Evolutionary conservation across 2,329 filamentous ascomycete species (phyloP), one percentile per base, ranked within the genome.

Genomic region (Trichoderma breve): DNA sequence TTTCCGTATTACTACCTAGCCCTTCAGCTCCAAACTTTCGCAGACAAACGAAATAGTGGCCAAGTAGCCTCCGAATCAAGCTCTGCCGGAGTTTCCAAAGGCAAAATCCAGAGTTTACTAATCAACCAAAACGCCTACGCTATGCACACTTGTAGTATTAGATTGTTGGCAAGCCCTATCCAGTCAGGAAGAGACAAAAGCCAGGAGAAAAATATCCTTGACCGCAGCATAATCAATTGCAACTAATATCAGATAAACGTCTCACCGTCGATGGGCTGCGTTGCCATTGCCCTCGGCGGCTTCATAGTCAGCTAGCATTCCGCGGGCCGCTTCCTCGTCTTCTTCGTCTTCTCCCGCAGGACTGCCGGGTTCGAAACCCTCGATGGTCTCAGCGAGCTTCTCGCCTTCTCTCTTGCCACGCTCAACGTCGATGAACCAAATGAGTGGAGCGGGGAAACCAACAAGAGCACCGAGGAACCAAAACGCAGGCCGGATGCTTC

Each of bases 381-480:
- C 87, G 64, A 91, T 88, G 8, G 86, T 79, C 72, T 87, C 85
- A 0, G 91, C 90, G 71, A 95, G 83, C 75, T 84, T 88, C 75
- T 87, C 85, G 1, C 91, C 92, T 77, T 94, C 92, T 60, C 83
- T 82, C 81, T 90, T 93, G 12, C 93, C 93, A 47, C 93, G 86
- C 68, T 97, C 93, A 11, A 97, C 93, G 80, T 98, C 87, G 43
- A 99, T 93, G 70, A 94, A 88, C 79, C 91, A 92, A 81, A 98
- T 93, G 65, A 98, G 84, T 1, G 94, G 93, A 18, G 95, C 90
- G 1, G 96, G 95, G 1, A 97, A 81, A 6, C 92, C 91, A 7
- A 99, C 92, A n/a, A 99, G 83, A 6, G 90, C 85, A 0, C 93
- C 94, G 53, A 99, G 84, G 79, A 99, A 99, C 86, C 92, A 94